A percentile compares a stretch with the other conserved stretches of the same genome.
Conservation (phyloP, 352 stramenopile species). For the Phytophthora hibernalis region DNA sequence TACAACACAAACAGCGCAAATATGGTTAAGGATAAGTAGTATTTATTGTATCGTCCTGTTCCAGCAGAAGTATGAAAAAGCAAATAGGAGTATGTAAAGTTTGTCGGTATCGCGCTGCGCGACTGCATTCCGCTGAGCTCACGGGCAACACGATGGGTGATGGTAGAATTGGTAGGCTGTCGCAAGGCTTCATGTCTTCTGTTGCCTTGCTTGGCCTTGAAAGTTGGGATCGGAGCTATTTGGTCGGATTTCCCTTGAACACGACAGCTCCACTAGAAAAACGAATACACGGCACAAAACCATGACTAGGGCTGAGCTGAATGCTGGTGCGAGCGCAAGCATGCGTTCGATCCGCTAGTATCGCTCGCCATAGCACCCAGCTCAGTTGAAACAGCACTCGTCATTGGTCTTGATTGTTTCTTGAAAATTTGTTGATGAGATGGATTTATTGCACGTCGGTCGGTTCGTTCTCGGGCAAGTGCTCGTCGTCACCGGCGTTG, state of each 20-base stretch:
- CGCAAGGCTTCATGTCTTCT: constrained; percentile 34
- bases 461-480: constrained; percentile 25
- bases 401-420: constrained; percentile 36
- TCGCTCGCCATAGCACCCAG: constrained; percentile 9
- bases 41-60: constrained; percentile 48
- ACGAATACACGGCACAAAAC: constrained; percentile 34
- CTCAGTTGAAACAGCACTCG: constrained; percentile 28
- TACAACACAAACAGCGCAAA: constrained; percentile 15
- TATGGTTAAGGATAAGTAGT: constrained; percentile 31
- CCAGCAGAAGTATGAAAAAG: constrained; percentile 27
- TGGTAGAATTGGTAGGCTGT: constrained; percentile 3
- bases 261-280: constrained; percentile 38
- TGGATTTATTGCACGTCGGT: constrained; percentile 47
- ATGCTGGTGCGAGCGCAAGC: constrained; percentile 5
- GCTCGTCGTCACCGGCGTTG: constrained; percentile 40
- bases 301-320: constrained; percentile 27
- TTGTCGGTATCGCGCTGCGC: constrained; percentile 29
- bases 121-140: constrained; percentile 42
- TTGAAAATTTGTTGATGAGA: constrained; percentile 23
- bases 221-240: constrained; percentile 31
- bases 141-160: constrained; percentile 25
- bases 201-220: constrained; percentile 31
- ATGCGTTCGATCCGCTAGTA: constrained; percentile 39
- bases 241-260: constrained; percentile 34
- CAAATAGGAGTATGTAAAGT: constrained; percentile 36